Base-by-base conservation (phyloP, 768 basidiomycete species). In the Serendipita vermifera region DNA sequence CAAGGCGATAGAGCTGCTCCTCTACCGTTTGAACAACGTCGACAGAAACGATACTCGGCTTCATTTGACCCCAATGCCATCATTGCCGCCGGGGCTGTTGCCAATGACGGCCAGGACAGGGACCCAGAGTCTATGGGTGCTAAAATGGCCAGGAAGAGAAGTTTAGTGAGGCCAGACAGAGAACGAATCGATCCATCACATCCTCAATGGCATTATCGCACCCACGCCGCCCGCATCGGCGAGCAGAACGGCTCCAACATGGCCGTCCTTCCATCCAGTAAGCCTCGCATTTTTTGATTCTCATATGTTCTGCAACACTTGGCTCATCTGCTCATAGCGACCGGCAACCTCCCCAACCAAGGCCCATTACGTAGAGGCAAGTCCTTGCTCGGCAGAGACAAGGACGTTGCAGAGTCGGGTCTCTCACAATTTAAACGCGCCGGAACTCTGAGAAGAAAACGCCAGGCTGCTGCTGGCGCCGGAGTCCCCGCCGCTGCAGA, bases 141-240 rank as follows among this genome's bases (percentile, higher is more conserved):
- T 14, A 73, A 74, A 57, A 77, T 88, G 5, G 71, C 74, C 57
- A 73, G 96, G 66, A 97, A 96, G 76, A 93, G 92, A 76, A 87
- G 84, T 66, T 76, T 99, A 15, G 87, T 97, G 55, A 74, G 77
- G 56, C 94, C 94, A 3, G 94, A 99, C 69, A 75, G 94, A 57
- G 93, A 96, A 73, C 90, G 93, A 75, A 88, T 97, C 62, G 92
- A 97, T 64, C 91, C 92, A 7, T 81, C 82, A 38, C 91, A 97
- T 73, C 79, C 91, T 51, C 83, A 92, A 64, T 98, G 85, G 83
- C 86, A 97, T 70, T 98, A 98, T 70, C 81, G 88, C 55, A 81
- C 76, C 57, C 91, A 87, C 69, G 88, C 88, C 17, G 84, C 85
- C 22, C 80, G 82, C 66, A 71, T 87, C 65, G 80, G 83, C 68